A percentile compares a stretch with the other conserved stretches of the same genome.
Evolutionary conservation across 768 basidiomycete genomes (phyloP).

Genomic region (Pisolithus sp.): DNA sequence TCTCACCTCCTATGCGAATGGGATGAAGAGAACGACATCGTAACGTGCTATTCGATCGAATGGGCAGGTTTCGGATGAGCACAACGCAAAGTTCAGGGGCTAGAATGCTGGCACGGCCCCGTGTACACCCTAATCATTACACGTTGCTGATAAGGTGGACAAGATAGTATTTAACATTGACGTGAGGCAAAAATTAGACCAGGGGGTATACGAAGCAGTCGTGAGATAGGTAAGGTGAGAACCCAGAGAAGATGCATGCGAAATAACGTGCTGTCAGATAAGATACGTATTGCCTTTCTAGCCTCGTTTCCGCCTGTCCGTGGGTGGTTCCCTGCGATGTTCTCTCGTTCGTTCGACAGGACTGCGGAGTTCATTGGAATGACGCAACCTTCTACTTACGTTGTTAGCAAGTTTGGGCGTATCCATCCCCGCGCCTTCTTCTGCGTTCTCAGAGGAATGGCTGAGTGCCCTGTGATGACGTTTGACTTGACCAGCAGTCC

Average conservation of each 20-base stretch:
- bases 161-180: background rate
- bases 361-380: background rate
- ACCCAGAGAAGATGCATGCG: conserved; percentile 5
- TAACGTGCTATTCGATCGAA: conserved; percentile 75
- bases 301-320: conserved; percentile 37
- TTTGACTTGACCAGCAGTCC: conserved; percentile 15
- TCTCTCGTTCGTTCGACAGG: conserved; percentile 7
- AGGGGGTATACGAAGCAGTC: too few species aligned
- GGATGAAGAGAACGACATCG: conserved; percentile 63
- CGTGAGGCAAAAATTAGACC: too few species aligned
- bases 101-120: background rate
- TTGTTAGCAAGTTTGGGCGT: conserved; percentile 11
- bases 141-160: background rate
- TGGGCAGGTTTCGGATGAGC: conserved; percentile 82
- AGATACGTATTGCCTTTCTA: background rate
- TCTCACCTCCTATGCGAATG: conserved; percentile 87
- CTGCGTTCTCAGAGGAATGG: conserved; percentile 52
- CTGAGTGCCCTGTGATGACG: conserved; percentile 30
- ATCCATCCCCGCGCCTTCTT: conserved; percentile 47
- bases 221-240: background rate
- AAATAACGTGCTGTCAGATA: background rate
- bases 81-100: background rate
- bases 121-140: background rate
- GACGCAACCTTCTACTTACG: conserved; percentile 7
- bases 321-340: conserved; percentile 20